A percentile compares a stretch with the other conserved stretches of the same genome.
These are phyloP conservation scores for Solanum neorickii DNA, from an alignment of 257 asterid species.

Conservation along the genomic window DNA sequence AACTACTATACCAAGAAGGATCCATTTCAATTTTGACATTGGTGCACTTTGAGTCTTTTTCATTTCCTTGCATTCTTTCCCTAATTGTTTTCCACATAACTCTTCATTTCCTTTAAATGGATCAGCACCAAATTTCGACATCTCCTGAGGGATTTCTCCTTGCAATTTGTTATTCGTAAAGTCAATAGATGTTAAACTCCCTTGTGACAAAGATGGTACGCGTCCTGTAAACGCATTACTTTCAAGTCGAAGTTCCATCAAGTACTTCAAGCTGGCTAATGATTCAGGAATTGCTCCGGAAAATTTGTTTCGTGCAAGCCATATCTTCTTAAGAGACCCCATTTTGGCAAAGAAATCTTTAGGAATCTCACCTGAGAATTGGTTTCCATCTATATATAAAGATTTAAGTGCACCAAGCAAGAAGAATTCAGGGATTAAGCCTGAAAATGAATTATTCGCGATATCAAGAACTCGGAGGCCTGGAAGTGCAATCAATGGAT, in stretches of 20 bases:
- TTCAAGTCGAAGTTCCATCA: constrained; percentile 32
- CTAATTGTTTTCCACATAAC: constrained; percentile 47
- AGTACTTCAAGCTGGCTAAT: constrained; percentile 6
- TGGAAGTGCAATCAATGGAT: constrained; percentile 20
- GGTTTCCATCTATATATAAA: constrained; percentile 27
- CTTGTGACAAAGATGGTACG: constrained; percentile 32
- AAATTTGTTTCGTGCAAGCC: constrained; percentile 40
- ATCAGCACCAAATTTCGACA: constrained; percentile 33
- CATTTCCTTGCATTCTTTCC: constrained; percentile 23
- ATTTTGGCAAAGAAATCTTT: constrained; percentile 26
- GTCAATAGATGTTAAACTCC: constrained; percentile 19
- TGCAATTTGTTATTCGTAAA: constrained; percentile 43
- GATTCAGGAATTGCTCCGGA: constrained; percentile 56
- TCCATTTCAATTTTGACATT: constrained; percentile 34
- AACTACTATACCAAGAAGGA: constrained; percentile 39
- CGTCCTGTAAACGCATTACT: constrained; percentile 52
- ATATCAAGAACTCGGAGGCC: constrained; percentile 36
- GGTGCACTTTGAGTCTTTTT: background rate
- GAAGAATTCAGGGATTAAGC: constrained; percentile 45
- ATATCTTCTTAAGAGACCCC: constrained; percentile 47
- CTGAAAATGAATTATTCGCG: constrained; percentile 48
- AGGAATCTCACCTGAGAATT: constrained; percentile 58
- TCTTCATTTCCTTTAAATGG: constrained; percentile 44
- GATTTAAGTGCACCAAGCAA: constrained; percentile 47
- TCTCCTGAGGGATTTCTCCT: constrained; percentile 55